Evolutionary conservation across 345 rosid species (phyloP), one percentile per base, ranked within the genome.

Genomic region (Citrus unshiu): DNA sequence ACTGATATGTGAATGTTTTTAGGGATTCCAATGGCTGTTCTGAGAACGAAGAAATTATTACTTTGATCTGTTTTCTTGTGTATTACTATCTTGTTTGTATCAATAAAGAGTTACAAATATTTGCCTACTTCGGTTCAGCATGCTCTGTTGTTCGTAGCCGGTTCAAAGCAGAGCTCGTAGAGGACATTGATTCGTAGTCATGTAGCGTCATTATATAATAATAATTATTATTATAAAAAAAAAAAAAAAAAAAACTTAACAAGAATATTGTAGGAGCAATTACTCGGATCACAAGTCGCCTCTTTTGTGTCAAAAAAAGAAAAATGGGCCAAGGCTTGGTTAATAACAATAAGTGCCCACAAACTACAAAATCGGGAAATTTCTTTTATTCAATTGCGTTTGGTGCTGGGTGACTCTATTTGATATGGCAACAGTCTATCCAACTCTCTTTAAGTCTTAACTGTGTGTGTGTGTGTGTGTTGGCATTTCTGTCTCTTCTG

Each of bases 141-240:
- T 16, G 58, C 21, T 54, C 22, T 18, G n/a, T 54, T 18, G 1
- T 54, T 77, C 91, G 84, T 25, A 95, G 77, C 87, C 93, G 9
- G 87, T 85, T 77, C 93, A 84, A 69, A 87, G 82, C 22, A 54
- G 22, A 18, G 22, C 58, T 54, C 0, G 7, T 16, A 18, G 22
- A 54, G 58, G 22, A 18, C 51, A 46, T 46, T 46, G 51, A 46
- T 46, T 51, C 10, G 22, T 5, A 51, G 57, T 51, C 57, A 18
- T 16, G 22, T 51, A 16, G 5, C 1, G 22, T 3, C 80, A 76
- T 37, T 35, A 35, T 5, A 35, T 5, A 6, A 35, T 32, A 35
- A 35, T 35, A 0, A 32, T 32, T 32, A 29, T 29, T 29, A 2
- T 29, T 29, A 29, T 30, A 34, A 4, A 34, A 34, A 34, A 34